Percentiles rank a stretch among this genome's conserved stretches.
phyloP scores from a whole-genome alignment of 768 basidiomycete genomes.

The Xanthoconium stramineum region DNA sequence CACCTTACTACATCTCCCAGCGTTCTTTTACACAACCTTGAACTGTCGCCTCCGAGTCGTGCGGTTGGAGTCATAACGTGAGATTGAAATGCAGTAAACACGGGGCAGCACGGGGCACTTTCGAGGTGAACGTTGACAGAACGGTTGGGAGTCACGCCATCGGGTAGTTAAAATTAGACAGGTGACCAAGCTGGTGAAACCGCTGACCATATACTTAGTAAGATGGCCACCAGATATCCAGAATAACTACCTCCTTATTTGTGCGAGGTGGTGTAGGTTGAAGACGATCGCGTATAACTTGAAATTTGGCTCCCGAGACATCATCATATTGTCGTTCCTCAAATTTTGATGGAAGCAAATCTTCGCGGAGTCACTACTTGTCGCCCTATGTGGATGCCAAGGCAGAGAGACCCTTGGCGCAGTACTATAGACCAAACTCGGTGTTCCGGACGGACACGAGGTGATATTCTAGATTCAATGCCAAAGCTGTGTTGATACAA shows the following conservation, averaged over 20 bases:
- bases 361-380: background rate
- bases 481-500: constrained; percentile 11
- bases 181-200: too few relatives aligned
- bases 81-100: background rate
- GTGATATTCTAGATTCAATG: background rate
- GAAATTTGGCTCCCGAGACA: background rate
- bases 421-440: too few relatives aligned
- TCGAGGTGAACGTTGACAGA: background rate
- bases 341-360: background rate
- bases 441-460: background rate
- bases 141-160: background rate
- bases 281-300: background rate
- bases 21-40: constrained; percentile 21
- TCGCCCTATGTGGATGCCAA: too few relatives aligned
- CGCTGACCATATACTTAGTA: background rate
- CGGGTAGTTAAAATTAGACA: background rate
- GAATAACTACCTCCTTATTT: background rate
- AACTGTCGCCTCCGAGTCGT: background rate
- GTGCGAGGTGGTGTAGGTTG: too few relatives aligned
- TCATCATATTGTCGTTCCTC: background rate
- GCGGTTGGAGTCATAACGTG: background rate
- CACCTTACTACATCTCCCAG: constrained; percentile 37
- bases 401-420: too few relatives aligned
- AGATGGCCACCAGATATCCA: background rate
- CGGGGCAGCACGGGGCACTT: too few relatives aligned